Conservation (phyloP, 768 basidiomycete species). For the Lentinula aciculospora region DNA sequence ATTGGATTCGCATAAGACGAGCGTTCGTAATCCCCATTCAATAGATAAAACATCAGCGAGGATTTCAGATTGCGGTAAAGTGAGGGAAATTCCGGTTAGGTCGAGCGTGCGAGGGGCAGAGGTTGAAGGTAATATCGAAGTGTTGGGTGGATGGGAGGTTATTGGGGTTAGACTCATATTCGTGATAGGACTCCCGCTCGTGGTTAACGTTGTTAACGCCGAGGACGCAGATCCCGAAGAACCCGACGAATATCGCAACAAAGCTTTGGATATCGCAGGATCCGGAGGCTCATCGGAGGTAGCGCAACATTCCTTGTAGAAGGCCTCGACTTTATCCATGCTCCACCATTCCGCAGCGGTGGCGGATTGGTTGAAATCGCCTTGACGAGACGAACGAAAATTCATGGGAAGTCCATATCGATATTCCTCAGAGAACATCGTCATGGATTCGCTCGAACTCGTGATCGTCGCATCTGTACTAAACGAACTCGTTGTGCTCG, state of each 20-base stretch:
- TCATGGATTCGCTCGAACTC: neutral
- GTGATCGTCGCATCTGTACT: conserved; percentile 1
- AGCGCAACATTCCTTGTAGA: conserved; percentile 82
- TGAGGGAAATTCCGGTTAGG: conserved; percentile 76
- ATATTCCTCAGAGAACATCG: neutral
- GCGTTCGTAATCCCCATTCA: conserved; percentile 88
- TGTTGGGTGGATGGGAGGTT: neutral
- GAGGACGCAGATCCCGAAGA: neutral
- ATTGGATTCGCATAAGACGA: conserved; percentile 83
- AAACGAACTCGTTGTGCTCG: too few relatives aligned
- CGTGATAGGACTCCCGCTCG: neutral
- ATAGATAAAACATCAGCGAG: conserved; percentile 89
- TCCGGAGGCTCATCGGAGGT: conserved; percentile 72
- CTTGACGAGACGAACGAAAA: too few relatives aligned
- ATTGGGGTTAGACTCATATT: neutral
- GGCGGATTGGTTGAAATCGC: too few relatives aligned
- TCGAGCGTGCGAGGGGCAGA: conserved; percentile 68
- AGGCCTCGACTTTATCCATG: conserved; percentile 74
- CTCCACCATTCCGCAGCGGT: conserved; percentile 65
- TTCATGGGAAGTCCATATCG: conserved; percentile 14
- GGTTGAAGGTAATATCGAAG: conserved; percentile 26
- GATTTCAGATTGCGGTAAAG: conserved; percentile 62
- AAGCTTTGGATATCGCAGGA: conserved; percentile 27
- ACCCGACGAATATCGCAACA: neutral
- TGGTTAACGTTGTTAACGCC: neutral